Evolutionary conservation across 805 yeast genomes (phyloP).

Genomic region (Ogataea angusta): DNA sequence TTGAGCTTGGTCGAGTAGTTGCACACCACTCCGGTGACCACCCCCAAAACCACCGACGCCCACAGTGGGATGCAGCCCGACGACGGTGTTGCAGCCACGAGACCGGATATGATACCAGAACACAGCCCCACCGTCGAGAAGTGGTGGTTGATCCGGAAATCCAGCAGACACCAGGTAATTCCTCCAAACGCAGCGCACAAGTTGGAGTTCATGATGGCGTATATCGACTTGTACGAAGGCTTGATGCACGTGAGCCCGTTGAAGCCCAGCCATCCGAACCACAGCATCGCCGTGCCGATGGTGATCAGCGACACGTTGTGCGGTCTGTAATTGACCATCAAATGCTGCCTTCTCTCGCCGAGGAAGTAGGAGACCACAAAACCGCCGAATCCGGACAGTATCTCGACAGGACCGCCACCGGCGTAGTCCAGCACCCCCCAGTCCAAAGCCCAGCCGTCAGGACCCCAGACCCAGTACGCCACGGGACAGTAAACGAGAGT

Average conservation of each 20-base stretch:
- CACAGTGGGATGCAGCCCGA: slow-evolving; percentile 89
- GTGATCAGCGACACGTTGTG: slow-evolving; percentile 92
- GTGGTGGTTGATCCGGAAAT: slow-evolving; percentile 81
- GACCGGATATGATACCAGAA: slow-evolving; percentile 92
- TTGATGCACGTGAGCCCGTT: slow-evolving; percentile 86
- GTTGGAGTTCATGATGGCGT: slow-evolving; percentile 90
- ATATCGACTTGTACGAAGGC: slow-evolving; percentile 79
- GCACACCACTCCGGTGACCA: slow-evolving; percentile 77
- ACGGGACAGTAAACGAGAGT: slow-evolving; percentile 91
- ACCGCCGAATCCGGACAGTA: slow-evolving; percentile 86
- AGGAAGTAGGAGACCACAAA: slow-evolving; percentile 78
- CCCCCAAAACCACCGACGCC: slow-evolving; percentile 85
- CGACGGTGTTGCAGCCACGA: slow-evolving; percentile 96
- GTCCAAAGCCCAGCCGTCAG: slow-evolving; percentile 87
- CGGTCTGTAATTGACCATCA: slow-evolving; percentile 86
- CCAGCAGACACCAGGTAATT: slow-evolving; percentile 85
- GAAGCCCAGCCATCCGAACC: slow-evolving; percentile 97
- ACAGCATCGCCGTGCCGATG: slow-evolving; percentile 79
- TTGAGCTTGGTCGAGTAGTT: slow-evolving; percentile 88
- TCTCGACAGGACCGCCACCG: slow-evolving; percentile 97
- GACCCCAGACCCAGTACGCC: slow-evolving; percentile 94
- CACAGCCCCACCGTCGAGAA: slow-evolving; percentile 95
- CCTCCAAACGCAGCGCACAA: slow-evolving; percentile 89
- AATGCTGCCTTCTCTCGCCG: slow-evolving; percentile 73
- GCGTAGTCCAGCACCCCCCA: slow-evolving; percentile 97